These are phyloP conservation scores for Fusarium sp. DNA, from an alignment of 2,329 filamentous ascomycete species.

Conservation along the genomic window DNA sequence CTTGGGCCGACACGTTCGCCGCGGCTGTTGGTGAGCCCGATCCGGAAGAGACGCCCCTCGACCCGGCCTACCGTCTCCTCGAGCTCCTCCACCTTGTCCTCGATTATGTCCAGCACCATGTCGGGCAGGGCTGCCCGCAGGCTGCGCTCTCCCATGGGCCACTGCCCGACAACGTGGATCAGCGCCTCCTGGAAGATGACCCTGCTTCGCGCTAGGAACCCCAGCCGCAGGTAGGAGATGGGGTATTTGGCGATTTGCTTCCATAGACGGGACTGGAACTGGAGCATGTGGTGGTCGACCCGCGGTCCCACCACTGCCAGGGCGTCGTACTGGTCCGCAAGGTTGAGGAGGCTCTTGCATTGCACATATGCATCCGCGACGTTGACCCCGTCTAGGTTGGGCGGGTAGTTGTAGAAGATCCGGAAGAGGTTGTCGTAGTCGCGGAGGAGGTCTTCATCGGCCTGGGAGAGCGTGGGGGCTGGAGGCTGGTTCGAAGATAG, in stretches of 20 bases:
- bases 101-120: constrained; percentile 86
- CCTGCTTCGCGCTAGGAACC: constrained; percentile 85
- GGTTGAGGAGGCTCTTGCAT: constrained; percentile 87
- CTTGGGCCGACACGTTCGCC: constrained; percentile 86
- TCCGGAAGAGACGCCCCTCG: constrained; percentile 84
- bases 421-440: constrained; percentile 97
- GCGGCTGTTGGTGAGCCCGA: constrained; percentile 80
- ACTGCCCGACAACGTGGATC: constrained; percentile 94
- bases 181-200: constrained; percentile 89
- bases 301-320: constrained; percentile 87
- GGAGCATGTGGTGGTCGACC: constrained; percentile 92
- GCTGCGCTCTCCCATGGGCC: constrained; percentile 84
- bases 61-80: constrained; percentile 84
- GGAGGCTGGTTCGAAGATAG: constrained; percentile 61
- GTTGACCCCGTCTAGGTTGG: constrained; percentile 83
- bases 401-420: constrained; percentile 94
- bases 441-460: constrained; percentile 81
- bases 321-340: constrained; percentile 96
- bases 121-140: constrained; percentile 80
- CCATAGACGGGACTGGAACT: constrained; percentile 91
- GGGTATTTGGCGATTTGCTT: constrained; percentile 98
- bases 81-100: constrained; percentile 94
- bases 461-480: constrained; percentile 62
- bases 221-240: constrained; percentile 89
- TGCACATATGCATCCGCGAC: constrained; percentile 94